Evolutionary conservation across 352 stramenopile species (phyloP).

Genomic region (Pythium pectinolyticum): DNA sequence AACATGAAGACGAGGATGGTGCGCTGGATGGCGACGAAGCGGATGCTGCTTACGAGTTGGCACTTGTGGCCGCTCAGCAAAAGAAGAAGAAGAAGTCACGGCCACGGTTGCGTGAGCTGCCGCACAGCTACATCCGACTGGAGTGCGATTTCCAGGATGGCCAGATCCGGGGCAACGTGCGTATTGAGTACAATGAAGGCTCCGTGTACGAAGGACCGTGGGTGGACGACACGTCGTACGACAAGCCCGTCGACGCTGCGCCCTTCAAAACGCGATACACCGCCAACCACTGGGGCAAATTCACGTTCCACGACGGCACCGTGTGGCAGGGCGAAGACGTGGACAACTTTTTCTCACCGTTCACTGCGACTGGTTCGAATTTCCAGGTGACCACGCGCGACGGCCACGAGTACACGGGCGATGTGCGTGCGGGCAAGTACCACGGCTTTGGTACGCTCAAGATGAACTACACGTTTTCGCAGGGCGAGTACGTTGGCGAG

Average conservation of each 20-base stretch:
- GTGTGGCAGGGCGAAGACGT: conserved; percentile 76
- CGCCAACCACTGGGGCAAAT: conserved; percentile 68
- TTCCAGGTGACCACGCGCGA: conserved; percentile 57
- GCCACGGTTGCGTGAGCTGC: conserved; percentile 37
- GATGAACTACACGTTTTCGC: conserved; percentile 56
- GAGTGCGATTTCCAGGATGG: conserved; percentile 78
- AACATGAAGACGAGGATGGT: neutral
- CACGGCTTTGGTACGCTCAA: conserved; percentile 73
- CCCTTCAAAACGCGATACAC: conserved; percentile 53
- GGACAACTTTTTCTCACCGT: conserved; percentile 83
- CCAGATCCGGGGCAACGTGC: conserved; percentile 55
- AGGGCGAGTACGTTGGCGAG: conserved; percentile 78
- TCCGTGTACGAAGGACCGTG: conserved; percentile 81
- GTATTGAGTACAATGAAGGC: conserved; percentile 78
- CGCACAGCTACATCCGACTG: conserved; percentile 67
- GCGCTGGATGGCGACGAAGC: neutral
- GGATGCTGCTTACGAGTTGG: neutral
- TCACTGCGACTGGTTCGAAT: conserved; percentile 53
- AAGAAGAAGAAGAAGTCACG: conserved; percentile 22
- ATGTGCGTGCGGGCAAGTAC: conserved; percentile 57
- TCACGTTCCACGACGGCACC: conserved; percentile 66
- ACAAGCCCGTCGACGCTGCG: conserved; percentile 44
- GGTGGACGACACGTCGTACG: conserved; percentile 60
- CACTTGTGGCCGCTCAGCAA: neutral
- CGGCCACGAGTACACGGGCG: conserved; percentile 54